phyloP scores from a whole-genome alignment of 768 basidiomycete genomes.

The Amanita pseudoporphyria region DNA sequence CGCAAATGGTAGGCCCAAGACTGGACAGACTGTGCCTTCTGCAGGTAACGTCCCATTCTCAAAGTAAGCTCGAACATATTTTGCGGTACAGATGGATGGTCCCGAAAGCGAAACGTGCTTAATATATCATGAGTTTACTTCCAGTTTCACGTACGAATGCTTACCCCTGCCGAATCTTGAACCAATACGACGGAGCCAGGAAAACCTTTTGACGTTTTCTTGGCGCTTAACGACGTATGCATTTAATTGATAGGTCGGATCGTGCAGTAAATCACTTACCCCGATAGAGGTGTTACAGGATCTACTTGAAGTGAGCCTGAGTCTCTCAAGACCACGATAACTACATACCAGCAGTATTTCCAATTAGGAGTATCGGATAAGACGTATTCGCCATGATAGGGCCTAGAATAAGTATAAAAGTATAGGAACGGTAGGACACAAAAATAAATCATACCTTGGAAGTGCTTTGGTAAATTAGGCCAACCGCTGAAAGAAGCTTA shows the following conservation, averaged over 20 bases:
- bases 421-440: conserved; percentile 1
- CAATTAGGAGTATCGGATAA: conserved; percentile 20
- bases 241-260: not conserved
- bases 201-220: conserved; percentile 11
- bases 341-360: conserved; percentile 14
- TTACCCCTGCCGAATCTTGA: conserved; percentile 12
- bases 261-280: not conserved
- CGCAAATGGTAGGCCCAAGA: no score
- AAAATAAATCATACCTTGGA: not conserved
- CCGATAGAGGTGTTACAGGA: conserved; percentile 2
- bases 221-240: conserved; percentile 4
- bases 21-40: conserved; percentile 29
- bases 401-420: conserved; percentile 10
- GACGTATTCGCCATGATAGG: conserved; percentile 22
- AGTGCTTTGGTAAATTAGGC: conserved; percentile 16
- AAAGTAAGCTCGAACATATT: conserved; percentile 28
- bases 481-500: conserved; percentile 19
- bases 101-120: no score
- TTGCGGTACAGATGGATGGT: conserved; percentile 26
- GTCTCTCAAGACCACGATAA: not conserved
- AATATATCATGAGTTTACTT: conserved; percentile 12
- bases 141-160: conserved; percentile 9
- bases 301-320: conserved; percentile 7
- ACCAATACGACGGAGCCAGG: conserved; percentile 10
- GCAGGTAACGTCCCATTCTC: no score